Percentiles rank a stretch among this genome's conserved stretches.
Conservation (phyloP, 331 rosid species). For the Rhamnella rubrinervis region DNA sequence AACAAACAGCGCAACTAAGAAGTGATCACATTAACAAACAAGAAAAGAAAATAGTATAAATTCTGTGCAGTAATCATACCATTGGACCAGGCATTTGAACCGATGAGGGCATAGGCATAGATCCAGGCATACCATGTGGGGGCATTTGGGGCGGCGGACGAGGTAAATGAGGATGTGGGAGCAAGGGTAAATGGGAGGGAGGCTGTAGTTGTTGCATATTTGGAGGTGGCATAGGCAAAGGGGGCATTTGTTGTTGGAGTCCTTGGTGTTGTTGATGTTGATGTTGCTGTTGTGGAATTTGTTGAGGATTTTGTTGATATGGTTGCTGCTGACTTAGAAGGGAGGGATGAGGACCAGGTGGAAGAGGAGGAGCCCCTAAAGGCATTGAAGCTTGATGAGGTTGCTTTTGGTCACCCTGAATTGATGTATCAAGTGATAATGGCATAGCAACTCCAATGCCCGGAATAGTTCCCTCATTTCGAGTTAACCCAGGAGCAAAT, state of each 20-base stretch:
- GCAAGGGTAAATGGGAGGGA: constrained; percentile 83
- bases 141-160: constrained; percentile 91
- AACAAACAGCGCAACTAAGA: too few species aligned
- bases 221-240: constrained; percentile 69
- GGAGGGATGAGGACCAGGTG: constrained; percentile 99
- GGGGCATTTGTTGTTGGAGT: constrained; percentile 72
- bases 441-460: constrained; percentile 99
- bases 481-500: constrained; percentile 77
- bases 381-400: constrained; percentile 67
- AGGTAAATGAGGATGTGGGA: constrained; percentile 78
- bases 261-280: constrained; percentile 59
- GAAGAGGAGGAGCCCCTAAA: constrained; percentile 93
- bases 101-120: constrained; percentile 46
- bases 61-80: constrained; percentile 43
- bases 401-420: constrained; percentile 82
- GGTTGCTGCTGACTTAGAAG: constrained; percentile 93
- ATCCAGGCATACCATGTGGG: constrained; percentile 69
- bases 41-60: neutral
- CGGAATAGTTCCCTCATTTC: constrained; percentile 96
- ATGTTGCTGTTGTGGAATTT: constrained; percentile 66
- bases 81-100: constrained; percentile 76
- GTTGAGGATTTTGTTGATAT: constrained; percentile 85
- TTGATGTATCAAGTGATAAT: constrained; percentile 59
- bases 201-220: constrained; percentile 85
- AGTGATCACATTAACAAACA: neutral